phyloP scores from a whole-genome alignment of 495 filamentous ascomycete species.

The Cudoniella acicularis region DNA sequence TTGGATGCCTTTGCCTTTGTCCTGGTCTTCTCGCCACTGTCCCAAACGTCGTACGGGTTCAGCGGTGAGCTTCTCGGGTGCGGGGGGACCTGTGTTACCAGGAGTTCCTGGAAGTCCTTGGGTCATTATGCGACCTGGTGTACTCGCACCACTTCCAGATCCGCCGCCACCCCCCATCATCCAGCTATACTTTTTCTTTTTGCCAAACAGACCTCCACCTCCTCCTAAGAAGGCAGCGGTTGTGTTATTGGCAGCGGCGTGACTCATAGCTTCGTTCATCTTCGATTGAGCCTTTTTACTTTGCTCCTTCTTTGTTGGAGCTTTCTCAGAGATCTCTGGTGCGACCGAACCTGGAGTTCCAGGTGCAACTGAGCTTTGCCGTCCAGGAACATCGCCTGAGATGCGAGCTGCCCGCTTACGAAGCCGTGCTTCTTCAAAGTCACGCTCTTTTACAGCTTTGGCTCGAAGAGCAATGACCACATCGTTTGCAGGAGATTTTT shows the following conservation, averaged over 20 bases:
- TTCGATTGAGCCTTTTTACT: conserved; percentile 52
- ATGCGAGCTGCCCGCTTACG: conserved; percentile 44
- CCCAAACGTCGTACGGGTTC: conserved; percentile 48
- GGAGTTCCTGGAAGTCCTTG: conserved; percentile 29
- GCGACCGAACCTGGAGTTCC: conserved; percentile 46
- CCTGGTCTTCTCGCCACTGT: conserved; percentile 57
- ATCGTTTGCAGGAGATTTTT: conserved; percentile 26
- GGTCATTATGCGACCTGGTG: conserved; percentile 34
- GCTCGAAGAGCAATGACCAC: conserved; percentile 36
- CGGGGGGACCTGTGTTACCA: conserved; percentile 17
- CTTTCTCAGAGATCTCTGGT: conserved; percentile 41
- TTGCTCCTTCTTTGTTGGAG: conserved; percentile 54
- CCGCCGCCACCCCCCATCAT: conserved; percentile 42
- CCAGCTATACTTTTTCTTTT: conserved; percentile 58
- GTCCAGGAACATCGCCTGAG: conserved; percentile 33
- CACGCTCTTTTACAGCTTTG: conserved; percentile 36
- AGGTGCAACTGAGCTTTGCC: conserved; percentile 42
- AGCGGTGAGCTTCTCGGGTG: conserved; percentile 31
- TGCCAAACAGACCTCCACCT: conserved; percentile 42
- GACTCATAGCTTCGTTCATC: conserved; percentile 47
- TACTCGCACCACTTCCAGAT: conserved; percentile 38
- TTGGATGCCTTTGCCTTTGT: conserved; percentile 62
- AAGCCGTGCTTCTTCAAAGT: conserved; percentile 45
- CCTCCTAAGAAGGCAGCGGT: conserved; percentile 49
- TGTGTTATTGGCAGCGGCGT: conserved; percentile 52